Base-by-base conservation (phyloP, 352 stramenopile genomes). In the Pythium plurisporium region DNA sequence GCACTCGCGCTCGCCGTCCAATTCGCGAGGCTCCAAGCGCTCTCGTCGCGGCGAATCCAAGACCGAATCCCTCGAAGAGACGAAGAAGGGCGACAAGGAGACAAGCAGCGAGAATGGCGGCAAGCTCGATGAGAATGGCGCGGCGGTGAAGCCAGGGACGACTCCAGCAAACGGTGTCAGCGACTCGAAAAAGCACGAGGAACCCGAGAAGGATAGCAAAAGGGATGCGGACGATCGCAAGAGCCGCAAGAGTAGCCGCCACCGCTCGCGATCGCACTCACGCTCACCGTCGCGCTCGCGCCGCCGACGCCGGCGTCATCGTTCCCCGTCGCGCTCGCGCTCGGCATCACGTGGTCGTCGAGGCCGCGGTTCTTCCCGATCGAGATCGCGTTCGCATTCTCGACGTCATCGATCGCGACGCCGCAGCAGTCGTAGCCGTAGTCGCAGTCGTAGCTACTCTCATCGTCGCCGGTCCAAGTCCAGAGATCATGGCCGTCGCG, bases 381-480 rank as follows among this genome's bases (percentile, higher is more conserved):
- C 72, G 0, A 64, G 74, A 0, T 91, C 81, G 6, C 69, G 74
- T 2, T 91, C 79, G 3, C 67, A 74, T 10, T 89, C 80, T 0
- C 70, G 67, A 25, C 67, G 67, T 22, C 68, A 67, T 29, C 76
- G 70, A 22, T 62, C 67, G 64, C 40, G 76, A 54, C 74, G 70
- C 14, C 69, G 78, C 17, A 73, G 78, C 17, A 86, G 74, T 36
- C 51, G 51, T 12, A 48, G 51, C 41, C 64, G 65, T 17, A 67
- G 54, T n/a, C 50, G 46, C 6, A 80, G 72, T 31, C 73, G 65
- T n/a, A 89, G 81, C 45, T 49, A 62, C 38, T 77, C 72, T 34
- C 76, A 74, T 53, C 82, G 74, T 15, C 75, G 69, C 20, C 77
- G 78, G 38, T 91, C 82, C n/a, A 81, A 68, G 65, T 89, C 78